A percentile compares a stretch with the other conserved stretches of the same genome.
Evolutionary conservation across 805 yeast species (phyloP).

Genomic region (Yarrowia sp.): DNA sequence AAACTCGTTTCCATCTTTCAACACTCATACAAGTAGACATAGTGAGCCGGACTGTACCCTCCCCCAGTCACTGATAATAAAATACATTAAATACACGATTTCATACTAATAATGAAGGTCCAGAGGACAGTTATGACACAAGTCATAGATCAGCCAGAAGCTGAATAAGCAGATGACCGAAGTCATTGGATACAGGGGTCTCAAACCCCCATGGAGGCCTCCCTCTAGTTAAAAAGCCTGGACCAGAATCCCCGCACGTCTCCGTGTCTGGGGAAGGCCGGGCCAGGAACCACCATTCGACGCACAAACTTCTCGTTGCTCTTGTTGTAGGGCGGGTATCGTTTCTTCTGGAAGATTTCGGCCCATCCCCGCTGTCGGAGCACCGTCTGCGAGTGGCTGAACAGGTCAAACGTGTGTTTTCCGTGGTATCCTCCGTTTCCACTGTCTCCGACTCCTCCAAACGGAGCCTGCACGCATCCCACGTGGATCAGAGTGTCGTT

Average conservation of each 20-base stretch:
- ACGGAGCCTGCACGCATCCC: slow-evolving; percentile 72
- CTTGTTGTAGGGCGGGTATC: slow-evolving; percentile 67
- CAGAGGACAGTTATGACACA: neutral
- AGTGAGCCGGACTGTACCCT: no score
- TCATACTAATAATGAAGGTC: neutral
- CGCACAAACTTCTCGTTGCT: slow-evolving; percentile 12
- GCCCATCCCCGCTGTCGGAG: slow-evolving; percentile 68
- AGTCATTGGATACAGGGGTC: neutral
- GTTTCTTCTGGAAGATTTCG: slow-evolving; percentile 61
- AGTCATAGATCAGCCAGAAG: no score
- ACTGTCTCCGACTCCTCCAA: slow-evolving; percentile 87
- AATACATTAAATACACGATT: slow-evolving; percentile 16
- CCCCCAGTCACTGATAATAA: neutral
- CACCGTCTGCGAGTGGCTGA: slow-evolving; percentile 74
- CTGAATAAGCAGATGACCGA: no score
- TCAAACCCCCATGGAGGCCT: no score
- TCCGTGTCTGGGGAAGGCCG: neutral
- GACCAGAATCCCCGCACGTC: slow-evolving; percentile 30
- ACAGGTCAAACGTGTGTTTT: slow-evolving; percentile 64
- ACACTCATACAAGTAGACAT: no score
- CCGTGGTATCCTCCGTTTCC: slow-evolving; percentile 89
- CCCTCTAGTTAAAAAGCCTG: neutral
- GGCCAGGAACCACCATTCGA: neutral
- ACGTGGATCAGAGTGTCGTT: slow-evolving; percentile 78
- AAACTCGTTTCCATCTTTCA: no score